phyloP scores from a whole-genome alignment of 1,284 basidiomycete genomes.

The Naganishia sp. region DNA sequence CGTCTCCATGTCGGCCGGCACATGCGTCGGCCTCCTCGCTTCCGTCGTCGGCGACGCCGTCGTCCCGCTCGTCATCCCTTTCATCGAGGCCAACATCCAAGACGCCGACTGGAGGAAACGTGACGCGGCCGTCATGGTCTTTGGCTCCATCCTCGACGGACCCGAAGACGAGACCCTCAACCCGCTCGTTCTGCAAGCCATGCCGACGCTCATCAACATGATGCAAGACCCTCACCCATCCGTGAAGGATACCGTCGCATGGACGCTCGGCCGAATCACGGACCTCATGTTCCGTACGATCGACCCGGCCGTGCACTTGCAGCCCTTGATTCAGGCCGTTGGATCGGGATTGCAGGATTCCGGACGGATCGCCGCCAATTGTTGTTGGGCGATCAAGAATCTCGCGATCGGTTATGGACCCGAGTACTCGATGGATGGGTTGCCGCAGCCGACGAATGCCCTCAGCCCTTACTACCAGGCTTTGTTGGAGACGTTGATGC shows the following conservation, averaged over 20 bases:
- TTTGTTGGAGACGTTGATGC: conserved; percentile 75
- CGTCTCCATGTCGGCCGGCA: conserved; percentile 95
- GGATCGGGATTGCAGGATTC: conserved; percentile 75
- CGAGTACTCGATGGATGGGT: conserved; percentile 64
- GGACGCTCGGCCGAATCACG: conserved; percentile 95
- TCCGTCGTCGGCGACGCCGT: conserved; percentile 88
- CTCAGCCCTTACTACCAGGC: conserved; percentile 89
- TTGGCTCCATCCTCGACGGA: conserved; percentile 95
- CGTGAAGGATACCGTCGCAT: conserved; percentile 96
- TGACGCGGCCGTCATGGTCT: conserved; percentile 97
- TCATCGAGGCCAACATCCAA: conserved; percentile 96
- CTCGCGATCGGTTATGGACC: conserved; percentile 69
- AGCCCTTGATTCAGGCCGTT: conserved; percentile 78
- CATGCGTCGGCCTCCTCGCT: conserved; percentile 84
- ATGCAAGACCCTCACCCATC: conserved; percentile 81
- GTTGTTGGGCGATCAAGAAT: conserved; percentile 96
- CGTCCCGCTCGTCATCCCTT: conserved; percentile 90
- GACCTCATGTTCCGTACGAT: conserved; percentile 85
- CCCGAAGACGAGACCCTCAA: conserved; percentile 75
- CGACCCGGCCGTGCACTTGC: conserved; percentile 85
- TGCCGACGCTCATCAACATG: conserved; percentile 93
- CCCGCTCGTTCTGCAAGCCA: conserved; percentile 89
- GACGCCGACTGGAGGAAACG: conserved; percentile 83
- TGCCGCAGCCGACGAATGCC: conserved; percentile 61
- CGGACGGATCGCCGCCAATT: conserved; percentile 81